Conservation (phyloP, 176 grass and related monocot species). For the Miscanthus lutarioriparius region DNA sequence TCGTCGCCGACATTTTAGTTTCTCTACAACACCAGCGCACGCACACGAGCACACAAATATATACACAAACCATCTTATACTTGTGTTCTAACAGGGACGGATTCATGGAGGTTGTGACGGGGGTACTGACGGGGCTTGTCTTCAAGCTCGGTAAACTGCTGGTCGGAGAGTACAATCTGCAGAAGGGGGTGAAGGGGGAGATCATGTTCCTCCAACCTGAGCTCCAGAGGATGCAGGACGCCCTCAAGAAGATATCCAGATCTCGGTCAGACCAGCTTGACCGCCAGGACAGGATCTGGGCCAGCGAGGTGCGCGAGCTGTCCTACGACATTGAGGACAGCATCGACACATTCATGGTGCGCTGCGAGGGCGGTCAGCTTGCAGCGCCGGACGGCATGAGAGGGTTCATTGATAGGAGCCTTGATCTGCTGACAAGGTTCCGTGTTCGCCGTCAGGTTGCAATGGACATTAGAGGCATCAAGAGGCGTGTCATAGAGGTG, state of each 20-base stretch:
- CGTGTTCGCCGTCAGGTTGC: not conserved
- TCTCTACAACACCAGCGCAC: not conserved
- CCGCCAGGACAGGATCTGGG: not conserved
- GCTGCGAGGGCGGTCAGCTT: not conserved
- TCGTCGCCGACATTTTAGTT: not conserved
- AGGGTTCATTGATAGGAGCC: not conserved
- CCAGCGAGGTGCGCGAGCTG: not conserved
- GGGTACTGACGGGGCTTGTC: not conserved
- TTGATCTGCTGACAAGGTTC: not conserved
- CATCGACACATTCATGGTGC: not conserved
- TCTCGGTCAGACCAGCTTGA: not conserved
- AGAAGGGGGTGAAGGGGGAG: not conserved
- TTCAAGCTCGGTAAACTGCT: not conserved
- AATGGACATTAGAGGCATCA: not conserved
- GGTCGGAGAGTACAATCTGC: not conserved
- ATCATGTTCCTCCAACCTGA: not conserved
- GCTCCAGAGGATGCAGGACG: not conserved
- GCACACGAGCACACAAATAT: too few species aligned
- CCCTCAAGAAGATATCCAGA: not conserved
- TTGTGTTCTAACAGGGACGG: not conserved
- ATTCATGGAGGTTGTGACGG: slow-evolving; percentile 11
- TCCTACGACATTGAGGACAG: slow-evolving; percentile 27
- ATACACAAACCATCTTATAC: not conserved
- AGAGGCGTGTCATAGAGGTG: not conserved
- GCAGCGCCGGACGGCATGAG: not conserved